A percentile compares a stretch with the other conserved stretches of the same genome.
Conservation (phyloP, 176 grass and related monocot genomes). For the Oryza meyeriana region DNA sequence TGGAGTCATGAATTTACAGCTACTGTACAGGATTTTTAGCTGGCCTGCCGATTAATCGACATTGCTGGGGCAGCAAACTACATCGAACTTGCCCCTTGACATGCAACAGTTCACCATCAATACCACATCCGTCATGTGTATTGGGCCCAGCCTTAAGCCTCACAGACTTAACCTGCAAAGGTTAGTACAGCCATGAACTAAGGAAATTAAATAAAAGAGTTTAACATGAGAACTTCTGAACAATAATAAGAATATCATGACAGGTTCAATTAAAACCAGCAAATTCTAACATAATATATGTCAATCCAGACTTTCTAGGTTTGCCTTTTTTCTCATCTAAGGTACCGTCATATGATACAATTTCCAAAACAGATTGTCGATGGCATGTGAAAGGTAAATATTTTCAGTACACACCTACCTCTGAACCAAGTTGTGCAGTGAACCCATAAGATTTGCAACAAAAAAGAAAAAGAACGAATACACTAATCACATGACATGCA, state of each 20-base stretch:
- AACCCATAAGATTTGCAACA: not conserved
- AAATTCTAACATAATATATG: not conserved
- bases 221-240: not conserved
- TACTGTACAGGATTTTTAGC: slow-evolving; percentile 53
- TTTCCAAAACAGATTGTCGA: not conserved
- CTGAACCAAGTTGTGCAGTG: not conserved
- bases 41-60: slow-evolving; percentile 72
- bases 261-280: not conserved
- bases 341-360: not conserved
- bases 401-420: not conserved
- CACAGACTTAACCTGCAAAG: slow-evolving; percentile 83
- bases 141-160: slow-evolving; percentile 79
- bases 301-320: not conserved
- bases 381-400: not conserved
- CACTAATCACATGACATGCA: not conserved
- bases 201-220: not conserved
- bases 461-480: slow-evolving; percentile 7
- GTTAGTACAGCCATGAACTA: slow-evolving; percentile 13
- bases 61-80: slow-evolving; percentile 88
- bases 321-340: not conserved
- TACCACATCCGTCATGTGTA: slow-evolving; percentile 82
- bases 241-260: not conserved
- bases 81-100: slow-evolving; percentile 84
- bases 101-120: slow-evolving; percentile 83
- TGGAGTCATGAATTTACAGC: slow-evolving; percentile 48